These are phyloP conservation scores for Santalum album DNA, from an alignment of 164 flowering plant species.

Conservation along the genomic window DNA sequence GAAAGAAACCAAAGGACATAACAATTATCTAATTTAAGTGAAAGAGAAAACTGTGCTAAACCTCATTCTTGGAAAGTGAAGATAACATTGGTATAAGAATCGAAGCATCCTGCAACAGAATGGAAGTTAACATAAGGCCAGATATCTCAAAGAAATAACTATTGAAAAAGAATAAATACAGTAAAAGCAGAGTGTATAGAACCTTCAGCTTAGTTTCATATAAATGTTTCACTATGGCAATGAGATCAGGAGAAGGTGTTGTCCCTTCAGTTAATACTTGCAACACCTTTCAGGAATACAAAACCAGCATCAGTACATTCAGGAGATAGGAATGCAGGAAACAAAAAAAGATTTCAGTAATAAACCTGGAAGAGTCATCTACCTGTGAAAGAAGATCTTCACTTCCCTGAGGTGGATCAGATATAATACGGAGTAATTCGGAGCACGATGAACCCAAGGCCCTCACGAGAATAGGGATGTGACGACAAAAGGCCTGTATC, in stretches of 20 bases:
- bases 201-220: slow-evolving; percentile 95
- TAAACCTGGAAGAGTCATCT: slow-evolving; percentile 4
- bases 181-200: not conserved
- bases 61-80: slow-evolving; percentile 87
- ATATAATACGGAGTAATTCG: slow-evolving; percentile 68
- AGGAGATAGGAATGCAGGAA: slow-evolving; percentile 3
- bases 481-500: slow-evolving; percentile 87
- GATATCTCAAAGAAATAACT: not conserved
- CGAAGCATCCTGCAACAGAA: slow-evolving; percentile 75
- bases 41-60: slow-evolving; percentile 11
- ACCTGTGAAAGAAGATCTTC: slow-evolving; percentile 88
- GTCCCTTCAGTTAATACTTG: slow-evolving; percentile 71
- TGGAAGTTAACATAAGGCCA: slow-evolving; percentile 5
- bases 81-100: slow-evolving; percentile 89
- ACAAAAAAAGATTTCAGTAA: not conserved
- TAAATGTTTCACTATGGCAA: slow-evolving; percentile 74
- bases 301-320: slow-evolving; percentile 7
- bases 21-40: too few species aligned
- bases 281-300: slow-evolving; percentile 51
- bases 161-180: too few species aligned
- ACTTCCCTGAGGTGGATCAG: slow-evolving; percentile 93
- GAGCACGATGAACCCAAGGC: slow-evolving; percentile 69
- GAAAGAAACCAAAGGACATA: too few species aligned
- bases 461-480: slow-evolving; percentile 72
- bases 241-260: slow-evolving; percentile 67